These are phyloP conservation scores for Paramecium bursaria DNA, from an alignment of 73 alveolate genomes.

Conservation along the genomic window DNA sequence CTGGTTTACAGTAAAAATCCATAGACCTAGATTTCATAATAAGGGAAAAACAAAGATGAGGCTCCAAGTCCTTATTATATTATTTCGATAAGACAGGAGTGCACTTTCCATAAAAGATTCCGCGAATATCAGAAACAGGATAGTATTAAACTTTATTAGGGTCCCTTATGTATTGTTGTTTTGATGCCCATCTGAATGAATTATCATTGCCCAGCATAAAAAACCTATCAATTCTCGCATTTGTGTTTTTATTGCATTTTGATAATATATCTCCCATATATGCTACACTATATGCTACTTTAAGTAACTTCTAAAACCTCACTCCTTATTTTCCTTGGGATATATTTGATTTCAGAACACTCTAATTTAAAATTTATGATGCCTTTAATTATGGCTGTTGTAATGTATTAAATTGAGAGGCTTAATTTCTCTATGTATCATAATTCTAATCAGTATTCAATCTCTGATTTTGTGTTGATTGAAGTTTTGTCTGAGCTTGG, in stretches of 20 bases:
- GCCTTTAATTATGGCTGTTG: neutral
- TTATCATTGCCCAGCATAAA: constrained; percentile 48
- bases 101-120: constrained; percentile 47
- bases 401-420: neutral
- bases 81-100: constrained; percentile 58
- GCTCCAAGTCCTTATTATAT: constrained; percentile 60
- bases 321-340: neutral
- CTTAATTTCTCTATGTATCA: neutral
- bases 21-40: constrained; percentile 61
- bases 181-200: constrained; percentile 63
- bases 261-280: constrained; percentile 50
- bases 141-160: constrained; percentile 49
- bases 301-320: neutral
- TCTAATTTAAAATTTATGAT: neutral
- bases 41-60: constrained; percentile 65
- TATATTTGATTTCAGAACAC: constrained; percentile 3
- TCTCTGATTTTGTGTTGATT: neutral
- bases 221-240: constrained; percentile 64
- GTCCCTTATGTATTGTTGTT: constrained; percentile 42
- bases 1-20: constrained; percentile 43
- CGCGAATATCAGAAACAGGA: constrained; percentile 43
- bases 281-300: constrained; percentile 37
- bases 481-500: too few species aligned
- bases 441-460: neutral
- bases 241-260: constrained; percentile 59